Evolutionary conservation across 83 land plant genomes (phyloP).

Genomic region (Thuja plicata): DNA sequence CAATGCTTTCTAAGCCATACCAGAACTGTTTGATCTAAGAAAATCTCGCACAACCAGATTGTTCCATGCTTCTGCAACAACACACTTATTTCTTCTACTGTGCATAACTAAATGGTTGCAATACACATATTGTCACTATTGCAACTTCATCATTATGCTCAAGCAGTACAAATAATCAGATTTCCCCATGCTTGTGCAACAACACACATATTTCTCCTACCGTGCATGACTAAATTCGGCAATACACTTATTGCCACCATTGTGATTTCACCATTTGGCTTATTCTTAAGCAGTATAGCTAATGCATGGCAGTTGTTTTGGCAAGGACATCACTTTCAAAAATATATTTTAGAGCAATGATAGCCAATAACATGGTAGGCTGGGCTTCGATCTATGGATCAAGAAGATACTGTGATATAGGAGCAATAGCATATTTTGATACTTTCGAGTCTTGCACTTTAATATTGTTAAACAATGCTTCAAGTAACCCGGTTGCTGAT

Average conservation of each 20-base stretch:
- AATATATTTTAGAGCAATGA: conserved; percentile 77
- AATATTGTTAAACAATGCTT: conserved; percentile 73
- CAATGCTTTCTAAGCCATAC: too few relatives aligned
- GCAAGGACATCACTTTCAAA: conserved; percentile 68
- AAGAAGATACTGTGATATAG: conserved; percentile 67
- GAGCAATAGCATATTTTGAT: conserved; percentile 65
- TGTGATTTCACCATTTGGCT: too few relatives aligned
- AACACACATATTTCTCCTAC: too few relatives aligned
- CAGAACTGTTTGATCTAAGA: too few relatives aligned
- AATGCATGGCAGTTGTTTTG: too few relatives aligned
- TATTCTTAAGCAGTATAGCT: too few relatives aligned
- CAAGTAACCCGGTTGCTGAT: conserved; percentile 69
- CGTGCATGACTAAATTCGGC: too few relatives aligned
- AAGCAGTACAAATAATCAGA: too few relatives aligned
- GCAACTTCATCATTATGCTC: too few relatives aligned
- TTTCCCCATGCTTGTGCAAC: too few relatives aligned
- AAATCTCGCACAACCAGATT: conserved; percentile 67
- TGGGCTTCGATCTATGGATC: too few relatives aligned
- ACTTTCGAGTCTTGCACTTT: conserved; percentile 71
- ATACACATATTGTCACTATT: conserved; percentile 78
- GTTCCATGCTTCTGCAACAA: conserved; percentile 88
- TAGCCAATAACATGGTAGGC: conserved; percentile 62
- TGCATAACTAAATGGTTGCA: conserved; percentile 77
- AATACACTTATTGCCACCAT: too few relatives aligned
- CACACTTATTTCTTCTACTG: conserved; percentile 79